phyloP scores from a whole-genome alignment of 192 early-diverging fungal genomes.

The Backusella psychrophila region DNA sequence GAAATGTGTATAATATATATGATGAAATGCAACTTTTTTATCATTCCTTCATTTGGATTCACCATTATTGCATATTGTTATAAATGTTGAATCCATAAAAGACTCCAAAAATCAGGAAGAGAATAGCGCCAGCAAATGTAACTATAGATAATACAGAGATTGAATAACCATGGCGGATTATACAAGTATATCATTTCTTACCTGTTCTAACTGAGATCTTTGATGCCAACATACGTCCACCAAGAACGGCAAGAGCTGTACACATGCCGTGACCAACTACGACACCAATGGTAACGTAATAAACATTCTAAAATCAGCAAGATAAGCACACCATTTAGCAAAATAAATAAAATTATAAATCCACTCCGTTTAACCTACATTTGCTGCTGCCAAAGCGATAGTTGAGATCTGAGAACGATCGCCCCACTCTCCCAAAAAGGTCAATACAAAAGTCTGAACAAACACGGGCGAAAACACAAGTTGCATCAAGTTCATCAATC shows the following conservation, averaged over 20 bases:
- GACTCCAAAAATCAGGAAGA: slow-evolving; percentile 84
- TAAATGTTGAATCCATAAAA: slow-evolving; percentile 24
- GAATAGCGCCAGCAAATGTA: slow-evolving; percentile 77
- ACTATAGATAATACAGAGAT: slow-evolving; percentile 39
- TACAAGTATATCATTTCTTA: slow-evolving; percentile 21
- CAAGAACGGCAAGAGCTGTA: slow-evolving; percentile 89
- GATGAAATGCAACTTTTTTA: not conserved
- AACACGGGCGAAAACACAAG: slow-evolving; percentile 88
- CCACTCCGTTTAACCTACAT: slow-evolving; percentile 41
- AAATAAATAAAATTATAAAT: not conserved
- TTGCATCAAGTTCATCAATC: slow-evolving; percentile 69
- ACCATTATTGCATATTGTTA: not conserved
- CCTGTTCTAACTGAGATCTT: slow-evolving; percentile 86
- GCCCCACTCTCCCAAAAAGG: slow-evolving; percentile 98
- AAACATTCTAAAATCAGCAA: slow-evolving; percentile 67
- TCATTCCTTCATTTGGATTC: not conserved
- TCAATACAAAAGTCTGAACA: slow-evolving; percentile 94
- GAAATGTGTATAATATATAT: not conserved
- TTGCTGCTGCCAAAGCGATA: slow-evolving; percentile 93
- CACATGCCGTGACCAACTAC: slow-evolving; percentile 91
- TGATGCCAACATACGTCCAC: slow-evolving; percentile 84
- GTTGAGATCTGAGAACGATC: slow-evolving; percentile 96
- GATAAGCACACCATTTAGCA: not conserved
- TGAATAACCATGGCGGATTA: no score
- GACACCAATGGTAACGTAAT: slow-evolving; percentile 85